A percentile compares a stretch with the other conserved stretches of the same genome.
phyloP scores from a whole-genome alignment of 1,284 basidiomycete genomes.

The Salmacisia buchloeana region DNA sequence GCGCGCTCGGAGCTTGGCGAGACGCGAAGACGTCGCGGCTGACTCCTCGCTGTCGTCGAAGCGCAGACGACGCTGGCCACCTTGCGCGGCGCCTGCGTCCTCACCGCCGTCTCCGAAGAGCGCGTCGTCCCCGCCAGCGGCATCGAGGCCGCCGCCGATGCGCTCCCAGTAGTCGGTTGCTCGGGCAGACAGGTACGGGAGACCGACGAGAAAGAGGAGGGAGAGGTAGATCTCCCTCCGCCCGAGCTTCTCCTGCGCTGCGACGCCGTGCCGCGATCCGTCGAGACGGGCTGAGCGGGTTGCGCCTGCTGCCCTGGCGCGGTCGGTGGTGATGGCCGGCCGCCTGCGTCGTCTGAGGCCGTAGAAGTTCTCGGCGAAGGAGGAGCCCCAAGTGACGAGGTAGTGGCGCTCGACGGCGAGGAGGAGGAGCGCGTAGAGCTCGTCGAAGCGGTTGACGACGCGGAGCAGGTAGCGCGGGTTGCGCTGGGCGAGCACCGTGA shows the following conservation, averaged over 20 bases:
- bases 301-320: constrained; percentile 11
- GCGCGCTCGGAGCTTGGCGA: neutral
- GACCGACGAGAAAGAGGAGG: constrained; percentile 61
- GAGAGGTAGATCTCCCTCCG: constrained; percentile 22
- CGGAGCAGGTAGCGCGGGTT: constrained; percentile 88
- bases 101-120: constrained; percentile 53
- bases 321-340: constrained; percentile 54
- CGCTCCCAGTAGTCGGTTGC: constrained; percentile 83
- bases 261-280: constrained; percentile 5
- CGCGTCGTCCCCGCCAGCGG: constrained; percentile 51
- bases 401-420: constrained; percentile 85
- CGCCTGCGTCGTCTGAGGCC: constrained; percentile 71
- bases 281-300: neutral
- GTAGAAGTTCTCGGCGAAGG: constrained; percentile 89
- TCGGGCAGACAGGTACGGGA: constrained; percentile 85
- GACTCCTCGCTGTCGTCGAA: neutral
- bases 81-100: neutral
- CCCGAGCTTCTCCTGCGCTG: constrained; percentile 23
- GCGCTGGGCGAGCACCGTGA: constrained; percentile 85
- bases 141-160: constrained; percentile 71
- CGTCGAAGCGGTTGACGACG: constrained; percentile 90
- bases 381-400: constrained; percentile 73
- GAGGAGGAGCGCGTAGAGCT: constrained; percentile 85
- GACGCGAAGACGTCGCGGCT: neutral
- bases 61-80: neutral